Conservation (phyloP, 805 yeast genomes). For the Metschnikowia kunwiensis region DNA sequence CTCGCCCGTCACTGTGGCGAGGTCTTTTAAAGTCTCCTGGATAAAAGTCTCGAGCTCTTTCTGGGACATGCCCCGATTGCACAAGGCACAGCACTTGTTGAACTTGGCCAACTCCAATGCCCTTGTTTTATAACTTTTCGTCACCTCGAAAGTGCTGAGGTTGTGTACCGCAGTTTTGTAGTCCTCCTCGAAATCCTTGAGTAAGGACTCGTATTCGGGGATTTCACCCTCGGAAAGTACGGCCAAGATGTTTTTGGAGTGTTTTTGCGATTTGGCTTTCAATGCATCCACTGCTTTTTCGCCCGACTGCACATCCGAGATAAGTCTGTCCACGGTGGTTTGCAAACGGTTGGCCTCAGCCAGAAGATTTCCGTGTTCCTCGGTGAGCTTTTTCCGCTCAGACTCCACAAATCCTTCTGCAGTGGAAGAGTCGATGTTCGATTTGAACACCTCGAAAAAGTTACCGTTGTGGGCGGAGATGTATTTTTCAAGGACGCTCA, state of each 20-base stretch:
- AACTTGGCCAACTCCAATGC: slow-evolving; percentile 64
- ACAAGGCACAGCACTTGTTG: slow-evolving; percentile 63
- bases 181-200: slow-evolving; percentile 59
- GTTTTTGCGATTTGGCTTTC: slow-evolving; percentile 6
- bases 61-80: slow-evolving; percentile 62
- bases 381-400: slow-evolving; percentile 1
- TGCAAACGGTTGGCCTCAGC: slow-evolving; percentile 1
- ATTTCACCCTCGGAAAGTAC: slow-evolving; percentile 38
- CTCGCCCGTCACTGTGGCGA: slow-evolving; percentile 27
- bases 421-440: slow-evolving; percentile 15
- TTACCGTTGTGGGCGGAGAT: slow-evolving; percentile 20
- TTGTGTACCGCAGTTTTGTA: slow-evolving; percentile 61
- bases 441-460: slow-evolving; percentile 21
- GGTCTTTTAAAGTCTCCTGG: slow-evolving; percentile 26
- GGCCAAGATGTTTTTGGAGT: slow-evolving; percentile 18
- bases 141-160: slow-evolving; percentile 64
- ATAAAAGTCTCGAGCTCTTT: slow-evolving; percentile 30
- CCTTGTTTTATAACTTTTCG: slow-evolving; percentile 62
- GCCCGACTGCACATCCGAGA: slow-evolving; percentile 1
- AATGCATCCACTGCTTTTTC: slow-evolving; percentile 2
- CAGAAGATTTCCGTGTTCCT: background rate
- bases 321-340: background rate
- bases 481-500: slow-evolving; percentile 27
- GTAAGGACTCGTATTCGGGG: slow-evolving; percentile 47
- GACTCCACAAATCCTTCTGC: slow-evolving; percentile 14